phyloP scores from a whole-genome alignment of 2,329 filamentous ascomycete species.

The Malbranchea zuffiana region DNA sequence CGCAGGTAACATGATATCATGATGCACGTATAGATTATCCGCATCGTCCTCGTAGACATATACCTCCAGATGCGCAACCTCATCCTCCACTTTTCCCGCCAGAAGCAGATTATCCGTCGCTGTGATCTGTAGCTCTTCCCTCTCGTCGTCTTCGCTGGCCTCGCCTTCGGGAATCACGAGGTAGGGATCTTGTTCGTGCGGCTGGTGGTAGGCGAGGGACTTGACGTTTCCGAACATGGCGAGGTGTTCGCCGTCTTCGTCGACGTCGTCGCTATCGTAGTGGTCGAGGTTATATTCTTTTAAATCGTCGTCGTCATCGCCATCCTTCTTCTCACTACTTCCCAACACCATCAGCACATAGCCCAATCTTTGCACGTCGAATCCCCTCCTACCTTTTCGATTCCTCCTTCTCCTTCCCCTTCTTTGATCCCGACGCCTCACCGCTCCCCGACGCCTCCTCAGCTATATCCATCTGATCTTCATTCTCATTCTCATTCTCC shows the following conservation, averaged over 20 bases:
- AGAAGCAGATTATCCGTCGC: slow-evolving; percentile 87
- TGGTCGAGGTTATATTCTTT: slow-evolving; percentile 94
- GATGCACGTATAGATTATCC: slow-evolving; percentile 97
- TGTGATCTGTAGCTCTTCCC: slow-evolving; percentile 86
- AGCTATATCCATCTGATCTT: slow-evolving; percentile 31
- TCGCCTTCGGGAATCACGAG: slow-evolving; percentile 68
- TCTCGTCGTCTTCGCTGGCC: slow-evolving; percentile 60
- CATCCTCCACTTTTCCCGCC: slow-evolving; percentile 89
- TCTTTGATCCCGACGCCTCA: slow-evolving; percentile 20
- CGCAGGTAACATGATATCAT: slow-evolving; percentile 97
- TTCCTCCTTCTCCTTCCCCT: slow-evolving; percentile 16
- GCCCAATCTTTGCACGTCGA: slow-evolving; percentile 1
- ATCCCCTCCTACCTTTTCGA: slow-evolving; percentile 13
- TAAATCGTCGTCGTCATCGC: slow-evolving; percentile 68
- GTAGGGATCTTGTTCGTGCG: slow-evolving; percentile 91
- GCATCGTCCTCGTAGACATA: slow-evolving; percentile 94
- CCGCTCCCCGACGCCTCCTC: slow-evolving; percentile 18
- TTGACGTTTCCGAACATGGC: slow-evolving; percentile 94
- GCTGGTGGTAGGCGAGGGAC: slow-evolving; percentile 84
- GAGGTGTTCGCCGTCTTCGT: slow-evolving; percentile 58
- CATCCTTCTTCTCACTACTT: slow-evolving; percentile 14
- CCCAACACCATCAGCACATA: background rate
- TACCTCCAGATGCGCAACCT: slow-evolving; percentile 89
- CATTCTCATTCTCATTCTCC: slow-evolving; percentile 26
- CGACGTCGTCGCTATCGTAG: slow-evolving; percentile 75